Conservation (phyloP, 352 stramenopile genomes). For the Globisporangium alternatum region DNA sequence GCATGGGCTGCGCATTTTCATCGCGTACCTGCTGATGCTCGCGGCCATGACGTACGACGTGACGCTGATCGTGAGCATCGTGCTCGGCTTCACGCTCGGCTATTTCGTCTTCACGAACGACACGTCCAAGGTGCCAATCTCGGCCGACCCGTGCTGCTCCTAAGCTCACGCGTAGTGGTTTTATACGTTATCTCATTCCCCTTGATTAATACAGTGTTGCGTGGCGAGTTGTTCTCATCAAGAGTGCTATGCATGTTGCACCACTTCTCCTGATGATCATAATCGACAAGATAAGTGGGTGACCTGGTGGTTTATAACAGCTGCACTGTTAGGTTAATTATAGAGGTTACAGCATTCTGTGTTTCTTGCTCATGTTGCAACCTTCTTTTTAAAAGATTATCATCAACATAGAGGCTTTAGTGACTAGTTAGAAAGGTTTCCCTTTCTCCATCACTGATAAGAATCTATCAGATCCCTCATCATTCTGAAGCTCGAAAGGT, state of each 20-base stretch:
- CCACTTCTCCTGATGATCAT: too few relatives aligned
- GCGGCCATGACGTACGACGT: conserved; percentile 80
- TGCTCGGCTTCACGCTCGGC: conserved; percentile 60
- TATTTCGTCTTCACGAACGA: conserved; percentile 73
- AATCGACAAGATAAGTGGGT: too few relatives aligned
- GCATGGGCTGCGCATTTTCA: conserved; percentile 59
- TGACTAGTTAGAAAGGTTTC: too few relatives aligned
- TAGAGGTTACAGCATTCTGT: too few relatives aligned
- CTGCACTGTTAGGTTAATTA: too few relatives aligned
- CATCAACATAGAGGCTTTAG: too few relatives aligned
- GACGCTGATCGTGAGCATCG: conserved; percentile 53
- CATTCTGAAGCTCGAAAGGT: conserved; percentile 7
- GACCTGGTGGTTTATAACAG: too few relatives aligned
- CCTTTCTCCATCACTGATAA: too few relatives aligned
- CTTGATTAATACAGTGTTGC: not conserved
- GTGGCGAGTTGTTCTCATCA: not conserved
- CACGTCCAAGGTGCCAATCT: conserved; percentile 62
- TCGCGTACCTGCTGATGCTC: conserved; percentile 81
- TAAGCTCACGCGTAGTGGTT: conserved; percentile 7
- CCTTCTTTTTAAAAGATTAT: too few relatives aligned
- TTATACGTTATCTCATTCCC: not conserved
- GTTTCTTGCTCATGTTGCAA: too few relatives aligned
- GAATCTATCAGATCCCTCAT: too few relatives aligned
- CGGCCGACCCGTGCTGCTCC: conserved; percentile 69
- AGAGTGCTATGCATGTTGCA: too few relatives aligned